These are phyloP conservation scores for Botrytis porri DNA, from an alignment of 2,329 filamentous ascomycete genomes.

Conservation along the genomic window DNA sequence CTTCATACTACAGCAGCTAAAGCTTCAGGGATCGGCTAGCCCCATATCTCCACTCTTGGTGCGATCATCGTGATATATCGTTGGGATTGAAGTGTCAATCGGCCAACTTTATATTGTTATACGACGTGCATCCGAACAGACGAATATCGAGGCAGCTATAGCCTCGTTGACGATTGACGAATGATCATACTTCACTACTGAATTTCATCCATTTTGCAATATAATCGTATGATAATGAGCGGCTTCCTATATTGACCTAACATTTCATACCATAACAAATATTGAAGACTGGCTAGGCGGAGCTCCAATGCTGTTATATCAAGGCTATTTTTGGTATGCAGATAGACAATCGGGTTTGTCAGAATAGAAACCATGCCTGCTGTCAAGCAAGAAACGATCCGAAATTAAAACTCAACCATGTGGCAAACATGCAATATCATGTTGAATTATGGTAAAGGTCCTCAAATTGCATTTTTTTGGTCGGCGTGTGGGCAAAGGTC, in stretches of 20 bases:
- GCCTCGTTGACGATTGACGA: neutral
- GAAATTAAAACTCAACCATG: neutral
- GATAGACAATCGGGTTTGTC: neutral
- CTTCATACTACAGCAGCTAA: neutral
- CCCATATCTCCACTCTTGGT: neutral
- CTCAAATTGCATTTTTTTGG: neutral
- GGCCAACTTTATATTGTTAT: neutral
- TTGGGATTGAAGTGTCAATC: neutral
- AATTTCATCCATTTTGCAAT: neutral
- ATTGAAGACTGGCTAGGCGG: neutral
- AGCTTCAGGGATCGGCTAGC: neutral
- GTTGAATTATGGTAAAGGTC: neutral
- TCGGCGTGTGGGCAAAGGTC: conserved; percentile 1
- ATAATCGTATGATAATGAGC: neutral
- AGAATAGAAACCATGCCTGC: neutral
- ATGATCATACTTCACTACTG: neutral
- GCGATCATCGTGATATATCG: neutral
- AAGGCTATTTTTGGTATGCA: neutral
- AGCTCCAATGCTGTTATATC: neutral
- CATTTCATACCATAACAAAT: neutral
- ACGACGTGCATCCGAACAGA: neutral
- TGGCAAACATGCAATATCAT: neutral
- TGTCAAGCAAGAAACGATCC: neutral
- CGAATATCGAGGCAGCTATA: neutral
- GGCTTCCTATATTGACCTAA: neutral